Conservation (phyloP, 345 rosid genomes). For the Cardamine occulta region DNA sequence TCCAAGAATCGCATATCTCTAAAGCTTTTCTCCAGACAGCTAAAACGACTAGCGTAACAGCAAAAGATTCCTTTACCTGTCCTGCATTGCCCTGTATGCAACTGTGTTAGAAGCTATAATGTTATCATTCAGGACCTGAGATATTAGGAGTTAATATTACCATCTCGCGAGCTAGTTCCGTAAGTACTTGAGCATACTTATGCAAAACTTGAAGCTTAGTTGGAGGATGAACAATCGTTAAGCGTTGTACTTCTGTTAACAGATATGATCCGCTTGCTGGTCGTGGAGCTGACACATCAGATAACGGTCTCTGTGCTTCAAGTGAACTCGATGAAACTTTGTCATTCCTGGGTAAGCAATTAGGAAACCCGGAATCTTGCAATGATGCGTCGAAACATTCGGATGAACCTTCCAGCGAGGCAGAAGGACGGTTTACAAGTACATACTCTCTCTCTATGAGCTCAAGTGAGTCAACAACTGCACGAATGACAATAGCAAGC, state of each 20-base stretch:
- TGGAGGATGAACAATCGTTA: constrained; percentile 59
- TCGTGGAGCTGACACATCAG: constrained; percentile 44
- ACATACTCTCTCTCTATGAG: constrained; percentile 80
- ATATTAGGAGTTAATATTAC: constrained; percentile 42
- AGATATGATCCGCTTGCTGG: constrained; percentile 44
- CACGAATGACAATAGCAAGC: constrained; percentile 25
- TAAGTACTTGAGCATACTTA: constrained; percentile 58
- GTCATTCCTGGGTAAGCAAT: constrained; percentile 46
- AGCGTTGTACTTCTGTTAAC: constrained; percentile 59
- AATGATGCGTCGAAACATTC: constrained; percentile 60
- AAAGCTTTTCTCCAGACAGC: constrained; percentile 74
- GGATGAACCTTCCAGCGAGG: constrained; percentile 61
- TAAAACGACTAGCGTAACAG: constrained; percentile 66
- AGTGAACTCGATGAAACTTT: constrained; percentile 43
- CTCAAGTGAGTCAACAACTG: constrained; percentile 63
- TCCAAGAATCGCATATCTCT: constrained; percentile 64
- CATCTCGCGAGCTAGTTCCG: constrained; percentile 68
- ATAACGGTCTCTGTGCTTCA: constrained; percentile 46
- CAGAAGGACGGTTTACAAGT: constrained; percentile 59
- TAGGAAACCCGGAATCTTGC: constrained; percentile 51
- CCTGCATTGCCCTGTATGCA: constrained; percentile 63
- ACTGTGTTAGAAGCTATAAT: constrained; percentile 11
- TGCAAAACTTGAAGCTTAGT: constrained; percentile 58
- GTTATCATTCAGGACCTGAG: constrained; percentile 1
- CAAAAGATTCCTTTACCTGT: constrained; percentile 62